Percentiles rank a stretch among this genome's conserved stretches.
Conservation (phyloP, 352 stramenopile species). For the Globisporangium cystogenes region DNA sequence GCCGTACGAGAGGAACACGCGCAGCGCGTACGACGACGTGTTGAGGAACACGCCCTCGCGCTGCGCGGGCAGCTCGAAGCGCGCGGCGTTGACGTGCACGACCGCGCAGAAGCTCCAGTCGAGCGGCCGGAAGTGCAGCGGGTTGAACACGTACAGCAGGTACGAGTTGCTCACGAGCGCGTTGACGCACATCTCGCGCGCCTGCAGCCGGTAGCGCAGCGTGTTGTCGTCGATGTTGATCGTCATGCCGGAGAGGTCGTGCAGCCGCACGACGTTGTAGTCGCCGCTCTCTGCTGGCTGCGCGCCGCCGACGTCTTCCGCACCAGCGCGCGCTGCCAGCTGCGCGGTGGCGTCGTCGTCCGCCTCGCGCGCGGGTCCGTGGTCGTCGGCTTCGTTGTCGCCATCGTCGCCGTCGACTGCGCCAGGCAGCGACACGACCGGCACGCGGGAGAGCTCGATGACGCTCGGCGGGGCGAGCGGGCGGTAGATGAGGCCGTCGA, state of each 20-base stretch:
- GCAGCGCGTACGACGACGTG: constrained; percentile 53
- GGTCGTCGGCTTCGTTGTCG: no score
- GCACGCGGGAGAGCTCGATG: constrained; percentile 22
- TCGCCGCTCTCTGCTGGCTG: constrained; percentile 3
- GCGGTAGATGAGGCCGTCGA: constrained; percentile 77
- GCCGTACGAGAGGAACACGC: constrained; percentile 83
- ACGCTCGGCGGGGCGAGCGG: constrained; percentile 60
- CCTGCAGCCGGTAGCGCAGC: constrained; percentile 57
- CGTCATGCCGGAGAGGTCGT: constrained; percentile 83
- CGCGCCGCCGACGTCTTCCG: no score
- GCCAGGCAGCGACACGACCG: not conserved
- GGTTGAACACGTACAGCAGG: constrained; percentile 86
- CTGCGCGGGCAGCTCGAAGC: constrained; percentile 48
- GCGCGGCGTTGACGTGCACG: constrained; percentile 44
- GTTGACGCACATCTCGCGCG: constrained; percentile 66
- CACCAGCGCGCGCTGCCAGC: no score
- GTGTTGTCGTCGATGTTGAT: constrained; percentile 85
- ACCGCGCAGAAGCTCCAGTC: constrained; percentile 78
- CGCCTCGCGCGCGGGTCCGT: no score
- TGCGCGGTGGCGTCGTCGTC: no score
- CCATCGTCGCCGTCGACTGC: constrained; percentile 5
- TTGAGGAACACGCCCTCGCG: constrained; percentile 83
- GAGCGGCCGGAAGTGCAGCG: constrained; percentile 68
- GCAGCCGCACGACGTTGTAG: constrained; percentile 54
- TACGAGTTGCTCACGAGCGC: constrained; percentile 83